A percentile compares a stretch with the other conserved stretches of the same genome.
These are phyloP conservation scores for Terfezia claveryi DNA, from an alignment of 495 filamentous ascomycete genomes.

Conservation along the genomic window DNA sequence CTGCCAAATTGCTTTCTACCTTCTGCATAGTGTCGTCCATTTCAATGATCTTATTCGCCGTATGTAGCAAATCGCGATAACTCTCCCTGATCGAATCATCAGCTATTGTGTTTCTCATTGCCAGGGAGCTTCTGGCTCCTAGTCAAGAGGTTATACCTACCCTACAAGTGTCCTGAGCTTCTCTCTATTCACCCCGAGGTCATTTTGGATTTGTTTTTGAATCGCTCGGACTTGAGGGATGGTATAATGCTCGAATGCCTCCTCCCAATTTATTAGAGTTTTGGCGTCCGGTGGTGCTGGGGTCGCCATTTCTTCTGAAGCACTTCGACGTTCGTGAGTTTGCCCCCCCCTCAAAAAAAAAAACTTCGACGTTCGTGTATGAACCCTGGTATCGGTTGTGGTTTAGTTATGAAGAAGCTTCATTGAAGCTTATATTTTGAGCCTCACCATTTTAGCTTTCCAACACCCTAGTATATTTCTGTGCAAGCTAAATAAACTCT, in stretches of 20 bases:
- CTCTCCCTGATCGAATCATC: constrained; percentile 32
- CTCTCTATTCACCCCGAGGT: constrained; percentile 58
- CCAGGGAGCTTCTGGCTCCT: background rate
- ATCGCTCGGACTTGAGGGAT: constrained; percentile 40
- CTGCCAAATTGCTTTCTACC: constrained; percentile 45
- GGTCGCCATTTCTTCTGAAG: background rate
- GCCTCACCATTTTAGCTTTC: too few species aligned
- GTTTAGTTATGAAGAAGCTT: too few species aligned
- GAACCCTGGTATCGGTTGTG: too few species aligned
- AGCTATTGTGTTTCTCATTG: background rate
- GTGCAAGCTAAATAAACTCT: too few species aligned
- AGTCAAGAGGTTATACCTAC: constrained; percentile 23
- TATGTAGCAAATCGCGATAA: constrained; percentile 80
- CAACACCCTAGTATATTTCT: too few species aligned
- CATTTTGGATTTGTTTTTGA: constrained; percentile 31
- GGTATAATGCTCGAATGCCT: constrained; percentile 16
- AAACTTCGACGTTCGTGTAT: too few species aligned
- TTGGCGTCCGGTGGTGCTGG: constrained; percentile 6
- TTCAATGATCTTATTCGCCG: constrained; percentile 72
- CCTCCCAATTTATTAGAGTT: constrained; percentile 15
- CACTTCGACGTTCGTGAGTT: too few species aligned
- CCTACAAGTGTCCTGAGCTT: constrained; percentile 81
- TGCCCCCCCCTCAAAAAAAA: too few species aligned
- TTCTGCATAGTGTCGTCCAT: constrained; percentile 62
- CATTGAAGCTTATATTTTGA: too few species aligned